Base-by-base conservation (phyloP, 2,329 filamentous ascomycete species). In the Colletotrichum navitas region DNA sequence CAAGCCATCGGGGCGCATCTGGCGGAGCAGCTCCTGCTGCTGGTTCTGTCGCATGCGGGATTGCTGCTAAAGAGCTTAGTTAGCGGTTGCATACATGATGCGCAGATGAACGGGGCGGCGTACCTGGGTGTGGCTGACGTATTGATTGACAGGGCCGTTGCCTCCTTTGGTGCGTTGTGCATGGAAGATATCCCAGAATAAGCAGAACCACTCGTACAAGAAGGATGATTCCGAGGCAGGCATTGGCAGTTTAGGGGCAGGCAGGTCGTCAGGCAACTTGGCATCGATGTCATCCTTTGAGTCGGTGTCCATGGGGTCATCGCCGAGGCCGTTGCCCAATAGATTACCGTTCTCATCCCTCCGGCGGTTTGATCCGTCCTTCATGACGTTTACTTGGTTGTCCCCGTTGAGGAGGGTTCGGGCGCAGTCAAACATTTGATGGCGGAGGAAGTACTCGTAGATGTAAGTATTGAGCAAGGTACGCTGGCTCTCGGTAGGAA, bases 101-200 rank as follows among this genome's bases (percentile, higher is more conserved):
- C 47, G 18, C 34, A 36, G 65, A 73, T 63, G 66, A 41, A 76
- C 29, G 64, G 81, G 84, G 78, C 43, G 36, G 72, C 78, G 69
- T 89, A 97, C 95, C 88, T 97, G 93, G 74, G 92, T 94, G 78
- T 97, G 93, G 71, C 88, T 84, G 69, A 97, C 89, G 81, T 97
- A 97, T 84, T 93, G 90, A 74, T 88, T 88, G 58, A 94, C 91
- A 71, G 88, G 88, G 34, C 84, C 82, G 78, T 86, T 91, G 67
- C 87, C 87, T 66, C 88, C 89, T 80, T 90, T 91, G 77, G 87
- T 89, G 78, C 94, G 92, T 79, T 95, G 93, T 67, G 94, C 94
- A 78, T 91, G 91, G 82, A 93, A 97, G 76, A 98, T 94, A 78
- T 99, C 96, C 94, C 94, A 98, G 81, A 99, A 99, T 63, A 98